Evolutionary conservation across 768 basidiomycete genomes (phyloP), one percentile per base, ranked within the genome.

Genomic region (Cystobasidium onofrii): DNA sequence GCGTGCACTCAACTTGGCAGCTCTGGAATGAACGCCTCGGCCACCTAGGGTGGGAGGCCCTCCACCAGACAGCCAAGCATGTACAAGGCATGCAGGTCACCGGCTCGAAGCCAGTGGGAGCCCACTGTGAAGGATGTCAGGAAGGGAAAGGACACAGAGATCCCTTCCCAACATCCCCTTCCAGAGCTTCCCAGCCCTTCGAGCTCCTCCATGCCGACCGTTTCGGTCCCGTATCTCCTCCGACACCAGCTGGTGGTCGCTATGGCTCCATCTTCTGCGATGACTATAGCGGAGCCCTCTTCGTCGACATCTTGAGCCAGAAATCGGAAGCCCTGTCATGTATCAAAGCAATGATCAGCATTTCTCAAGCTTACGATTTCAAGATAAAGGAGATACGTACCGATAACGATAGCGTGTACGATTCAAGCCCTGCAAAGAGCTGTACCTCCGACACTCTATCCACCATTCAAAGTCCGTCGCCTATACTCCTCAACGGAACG

Each of bases 351-450:
- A 27, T 27, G 33, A 60, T 60, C 27, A 60, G 57, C 33, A 34
- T 13, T 15, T 4, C 33, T 27, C 27, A 15, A 29, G 6, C 12
- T 6, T 23, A 15, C 15, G 25, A 20, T 6, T 6, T 6, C 25
- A 60, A 27, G 4, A 60, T 60, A 4, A 60, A 60, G 31, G 57
- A 60, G 31, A 27, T 60, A 60, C 57, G 57, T 60, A 60, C 57
- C 17, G 57, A 60, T 20, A 60, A 60, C 33, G 57, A 60, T 29
- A 60, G 17, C 27, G 57, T 60, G 4, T 60, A 60, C 33, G 29
- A 34, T 60, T 60, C 57, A 6, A 34, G 15, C 27, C 12, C 3
- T 27, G 27, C 27, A 2, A 60, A 29, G 23, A 27, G 12, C 57
- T 60, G 9, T 60, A 60, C 20, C 57, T 29, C 29, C 2, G 6